Evolutionary conservation across 2,329 filamentous ascomycete species (phyloP), one percentile per base, ranked within the genome.

Genomic region (Fusarium verrucosum): DNA sequence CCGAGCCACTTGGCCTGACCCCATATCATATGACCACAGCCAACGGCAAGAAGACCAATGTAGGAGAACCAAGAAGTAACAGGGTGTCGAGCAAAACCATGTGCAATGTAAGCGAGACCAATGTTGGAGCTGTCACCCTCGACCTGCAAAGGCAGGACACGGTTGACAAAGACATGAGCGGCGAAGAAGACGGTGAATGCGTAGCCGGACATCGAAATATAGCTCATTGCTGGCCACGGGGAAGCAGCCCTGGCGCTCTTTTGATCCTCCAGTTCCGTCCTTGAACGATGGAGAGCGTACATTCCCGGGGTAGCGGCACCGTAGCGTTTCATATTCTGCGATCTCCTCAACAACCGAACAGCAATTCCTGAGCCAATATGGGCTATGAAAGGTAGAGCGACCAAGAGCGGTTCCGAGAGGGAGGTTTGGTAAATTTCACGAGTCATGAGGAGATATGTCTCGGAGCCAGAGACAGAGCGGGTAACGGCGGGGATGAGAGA

Each of bases 351-450:
- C 7, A 96, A 81, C 14, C 95, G 90, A 40, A 97, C 80, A 0
- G 87, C 87, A 7, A 97, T 74, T 32, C 94, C 94, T 0, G 92
- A 90, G 14, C 85, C 82, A 38, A 97, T 82, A 75, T 98, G 94
- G 4, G 89, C 85, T 56, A 88, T 75, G 20, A 96, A 81, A 3
- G 94, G 93, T 3, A 92, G 76, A 38, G 84, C 87, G 59, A 98
- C 86, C 61, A 98, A 83, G 19, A 96, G 79, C 5, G 92, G 92
- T 74, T 97, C 94, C 47, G 90, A 83, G 16, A 92, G 80, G 3
- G 89, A 84, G 2, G 92, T 94, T 77, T 97, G 94, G 81, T 98
- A 98, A 76, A 95, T 88, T 44, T 96, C 94, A 61, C 94, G 88
- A 25, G 93, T 94, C 76, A 97, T 91, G 65, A 98, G 89, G 44